Evolutionary conservation across 441 rosid species (phyloP).

Genomic region (Adansonia rubrostipa): DNA sequence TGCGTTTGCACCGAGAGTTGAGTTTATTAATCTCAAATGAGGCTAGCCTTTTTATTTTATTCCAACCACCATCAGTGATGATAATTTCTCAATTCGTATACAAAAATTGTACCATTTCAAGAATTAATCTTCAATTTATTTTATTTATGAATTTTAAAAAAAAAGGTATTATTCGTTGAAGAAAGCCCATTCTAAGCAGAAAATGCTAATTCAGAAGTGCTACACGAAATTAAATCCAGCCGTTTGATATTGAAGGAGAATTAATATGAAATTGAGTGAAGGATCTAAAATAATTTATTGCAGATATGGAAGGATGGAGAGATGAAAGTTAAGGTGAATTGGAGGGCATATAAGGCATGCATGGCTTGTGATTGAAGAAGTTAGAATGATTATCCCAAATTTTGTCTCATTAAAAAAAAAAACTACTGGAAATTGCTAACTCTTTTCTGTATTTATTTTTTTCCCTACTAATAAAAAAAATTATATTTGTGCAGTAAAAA

Average conservation of each 20-base stretch:
- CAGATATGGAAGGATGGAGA: conserved; percentile 89
- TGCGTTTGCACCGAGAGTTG: no score
- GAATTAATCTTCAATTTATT: no score
- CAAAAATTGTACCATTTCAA: no score
- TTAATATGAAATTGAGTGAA: neutral
- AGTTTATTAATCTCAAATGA: no score
- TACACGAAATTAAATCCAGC: neutral
- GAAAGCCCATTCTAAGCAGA: conserved; percentile 41
- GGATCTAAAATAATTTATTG: conserved; percentile 6
- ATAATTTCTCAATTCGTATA: no score
- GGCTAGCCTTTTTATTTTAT: no score
- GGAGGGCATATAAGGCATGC: conserved; percentile 69
- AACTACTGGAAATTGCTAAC: neutral
- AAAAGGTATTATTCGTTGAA: no score
- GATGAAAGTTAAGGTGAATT: conserved; percentile 76
- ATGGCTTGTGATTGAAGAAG: conserved; percentile 84
- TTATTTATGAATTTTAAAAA: no score
- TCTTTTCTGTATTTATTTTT: neutral
- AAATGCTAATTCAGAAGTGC: conserved; percentile 86
- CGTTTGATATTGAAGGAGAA: neutral
- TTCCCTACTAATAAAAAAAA: neutral
- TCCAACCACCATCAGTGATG: no score
- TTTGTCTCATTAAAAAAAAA: conserved; percentile 35
- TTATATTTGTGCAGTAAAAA: neutral
- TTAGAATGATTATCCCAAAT: conserved; percentile 64